Evolutionary conservation across 257 asterid genomes (phyloP), one percentile per base, ranked within the genome.

Genomic region (Hygrophila difformis): DNA sequence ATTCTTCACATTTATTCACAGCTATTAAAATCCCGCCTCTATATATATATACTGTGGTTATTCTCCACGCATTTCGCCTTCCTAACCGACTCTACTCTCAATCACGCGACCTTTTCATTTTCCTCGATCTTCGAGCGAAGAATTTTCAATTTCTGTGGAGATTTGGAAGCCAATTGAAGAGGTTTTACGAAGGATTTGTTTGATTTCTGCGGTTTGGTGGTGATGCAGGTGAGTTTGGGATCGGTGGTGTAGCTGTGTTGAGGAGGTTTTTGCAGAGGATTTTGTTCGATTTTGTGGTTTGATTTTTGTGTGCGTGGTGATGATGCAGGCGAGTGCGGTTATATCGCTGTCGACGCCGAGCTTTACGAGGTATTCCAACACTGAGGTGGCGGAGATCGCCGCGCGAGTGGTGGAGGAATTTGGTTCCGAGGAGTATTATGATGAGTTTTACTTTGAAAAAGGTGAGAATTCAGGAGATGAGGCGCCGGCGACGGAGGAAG

Each of bases 341-440:
- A 38, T 33, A 35, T 70, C 78, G 47, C 23, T 55, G 22, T 64
- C 78, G 6, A 75, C 78, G 6, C 82, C 71, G 38, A 75, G 82
- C 71, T 70, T 75, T 73, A 71, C 55, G 62, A 47, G 64, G 73
- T 71, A 64, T n/a, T 70, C 78, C 28, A 67, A 61, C 64, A 46
- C 8, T 5, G 39, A 26, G 12, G 33, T 75, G 18, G 60, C 56
- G 12, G 69, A 59, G 12, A 68, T 71, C 48, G 79, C 79, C 2
- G 79, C 76, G 14, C 67, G 79, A 23, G 83, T 71, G 15, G 79
- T 59, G 20, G 64, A 35, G 10, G 82, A 74, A 49, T 58, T 71
- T 59, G 37, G 33, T 3, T 66, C 72, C 1, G 64, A 55, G 23
- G 72, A 66, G 6, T 39, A 44, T 12, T 44, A 50, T 47, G 63